Conservation (phyloP, 768 basidiomycete species). For the Boletales sp. region DNA sequence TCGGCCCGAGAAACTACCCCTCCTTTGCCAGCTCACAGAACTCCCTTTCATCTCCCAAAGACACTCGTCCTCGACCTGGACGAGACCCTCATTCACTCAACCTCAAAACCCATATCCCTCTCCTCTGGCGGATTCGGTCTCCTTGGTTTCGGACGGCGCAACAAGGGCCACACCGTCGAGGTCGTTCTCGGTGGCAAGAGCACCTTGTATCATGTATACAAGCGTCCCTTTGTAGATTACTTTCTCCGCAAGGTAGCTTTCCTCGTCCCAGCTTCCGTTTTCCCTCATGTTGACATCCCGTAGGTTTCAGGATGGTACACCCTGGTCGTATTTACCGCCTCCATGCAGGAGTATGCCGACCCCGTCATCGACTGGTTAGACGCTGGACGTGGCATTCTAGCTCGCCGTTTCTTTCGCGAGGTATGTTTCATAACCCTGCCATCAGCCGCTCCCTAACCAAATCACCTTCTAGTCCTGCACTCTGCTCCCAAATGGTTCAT, state of each 20-base stretch:
- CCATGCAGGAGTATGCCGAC: constrained; percentile 99
- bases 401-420: constrained; percentile 88
- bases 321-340: constrained; percentile 96
- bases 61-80: constrained; percentile 96
- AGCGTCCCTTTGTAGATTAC: constrained; percentile 95
- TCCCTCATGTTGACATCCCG: constrained; percentile 4
- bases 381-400: constrained; percentile 86
- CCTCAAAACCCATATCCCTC: constrained; percentile 67
- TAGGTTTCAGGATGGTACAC: constrained; percentile 99
- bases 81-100: constrained; percentile 98
- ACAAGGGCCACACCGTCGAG: constrained; percentile 85
- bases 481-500: constrained; percentile 86
- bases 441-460: neutral
- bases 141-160: constrained; percentile 56
- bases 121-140: constrained; percentile 52
- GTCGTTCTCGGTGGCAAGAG: constrained; percentile 86
- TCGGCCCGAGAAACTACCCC: constrained; percentile 49
- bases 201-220: constrained; percentile 97
- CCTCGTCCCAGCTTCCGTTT: neutral
- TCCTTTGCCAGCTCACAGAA: constrained; percentile 46
- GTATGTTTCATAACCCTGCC: constrained; percentile 40
- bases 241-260: constrained; percentile 79
- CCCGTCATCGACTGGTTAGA: constrained; percentile 99
- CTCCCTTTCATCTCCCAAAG: constrained; percentile 81
- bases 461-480: constrained; percentile 72